Evolutionary conservation across 176 grass and related monocot species (phyloP), one percentile per base, ranked within the genome.

Genomic region (Dendrocalamus sinicus): DNA sequence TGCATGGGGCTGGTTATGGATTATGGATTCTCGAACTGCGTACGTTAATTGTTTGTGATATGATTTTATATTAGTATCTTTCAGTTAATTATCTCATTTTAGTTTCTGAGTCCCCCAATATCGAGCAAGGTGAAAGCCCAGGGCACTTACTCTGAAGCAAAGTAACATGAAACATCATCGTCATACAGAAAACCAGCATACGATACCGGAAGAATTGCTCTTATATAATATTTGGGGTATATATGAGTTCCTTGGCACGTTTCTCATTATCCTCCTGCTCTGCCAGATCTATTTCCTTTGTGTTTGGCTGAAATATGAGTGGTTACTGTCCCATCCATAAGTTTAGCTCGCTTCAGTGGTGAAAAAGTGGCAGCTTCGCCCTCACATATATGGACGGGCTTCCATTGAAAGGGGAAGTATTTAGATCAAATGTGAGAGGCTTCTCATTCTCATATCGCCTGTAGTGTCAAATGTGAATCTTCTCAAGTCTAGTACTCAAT

Each of bases 401-500:
- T 75, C 88, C 88, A 73, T 84, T 89, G 59, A 69, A 59, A 79
- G 90, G 28, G 28, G 1, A 86, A 74, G 57, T 72, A 67, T 81
- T 92, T 50, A 79, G 40, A 77, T 87, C 88, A 55, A 70, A 84
- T 67, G 84, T 19, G 24, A 83, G 59, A 51, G 47, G 88, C 75
- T 92, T 91, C 9, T 81, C 81, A 67, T 92, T 91, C 9, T 81
- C 81, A 67, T 69, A 50, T 45, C 13, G 54, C 80, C 52, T 78
- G 15, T 80, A 69, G 19, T 84, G 86, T 75, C 83, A 94, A 66
- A 82, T 73, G 51, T 64, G 80, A 94, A 93, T 26, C 73, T 86
- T 89, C 32, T 88, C n/a, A 14, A 53, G 44, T 43, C 35, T 82
- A 46, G 86, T 41, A 30, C 46, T 88, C 20, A 83, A 61, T 35